Conservation (phyloP, 2,329 filamentous ascomycete genomes). For the Ampelomyces quisqualis region DNA sequence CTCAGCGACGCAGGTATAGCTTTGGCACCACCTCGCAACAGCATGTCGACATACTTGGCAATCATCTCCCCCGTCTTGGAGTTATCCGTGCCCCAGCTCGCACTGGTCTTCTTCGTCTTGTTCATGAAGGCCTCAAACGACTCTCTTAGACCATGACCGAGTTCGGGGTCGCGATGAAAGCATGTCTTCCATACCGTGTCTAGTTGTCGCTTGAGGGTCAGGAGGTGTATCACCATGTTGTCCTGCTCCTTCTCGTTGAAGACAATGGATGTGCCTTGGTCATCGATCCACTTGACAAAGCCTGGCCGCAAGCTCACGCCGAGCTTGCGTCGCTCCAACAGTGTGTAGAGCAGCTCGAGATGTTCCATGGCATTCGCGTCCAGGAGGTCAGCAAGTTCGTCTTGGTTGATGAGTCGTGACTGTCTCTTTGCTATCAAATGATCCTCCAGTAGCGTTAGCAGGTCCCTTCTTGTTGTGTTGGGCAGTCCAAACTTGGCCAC, state of each 20-base stretch:
- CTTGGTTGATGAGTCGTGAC: constrained; percentile 56
- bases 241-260: constrained; percentile 75
- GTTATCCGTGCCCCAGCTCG: constrained; percentile 76
- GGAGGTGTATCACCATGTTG: constrained; percentile 80
- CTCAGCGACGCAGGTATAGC: constrained; percentile 70
- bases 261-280: constrained; percentile 74
- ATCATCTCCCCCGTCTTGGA: constrained; percentile 98
- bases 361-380: constrained; percentile 68
- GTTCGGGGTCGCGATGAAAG: constrained; percentile 74
- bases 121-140: constrained; percentile 92
- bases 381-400: constrained; percentile 71
- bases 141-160: constrained; percentile 77
- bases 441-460: constrained; percentile 72
- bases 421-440: constrained; percentile 70
- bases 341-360: constrained; percentile 72
- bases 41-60: constrained; percentile 89
- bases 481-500: constrained; percentile 83
- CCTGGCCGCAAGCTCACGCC: constrained; percentile 68
- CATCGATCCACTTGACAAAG: constrained; percentile 77
- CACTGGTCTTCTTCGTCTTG: constrained; percentile 69
- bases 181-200: constrained; percentile 75
- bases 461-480: constrained; percentile 73
- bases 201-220: constrained; percentile 76
- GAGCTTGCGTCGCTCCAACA: constrained; percentile 71
- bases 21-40: constrained; percentile 85